Conservation (phyloP, 1,284 basidiomycete species). For the Caloboletus firmus region DNA sequence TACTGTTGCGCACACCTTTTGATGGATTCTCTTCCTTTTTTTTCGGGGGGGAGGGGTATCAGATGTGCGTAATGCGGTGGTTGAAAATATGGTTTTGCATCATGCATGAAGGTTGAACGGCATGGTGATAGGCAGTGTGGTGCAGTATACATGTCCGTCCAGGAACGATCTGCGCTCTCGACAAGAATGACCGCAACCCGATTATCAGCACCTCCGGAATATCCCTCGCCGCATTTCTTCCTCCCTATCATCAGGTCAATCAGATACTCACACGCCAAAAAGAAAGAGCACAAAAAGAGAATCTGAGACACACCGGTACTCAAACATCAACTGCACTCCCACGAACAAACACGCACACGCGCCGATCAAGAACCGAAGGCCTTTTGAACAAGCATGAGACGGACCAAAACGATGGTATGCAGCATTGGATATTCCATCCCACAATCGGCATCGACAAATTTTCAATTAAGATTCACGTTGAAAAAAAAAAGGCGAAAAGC, state of each 20-base stretch:
- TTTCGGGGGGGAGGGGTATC: too few species aligned
- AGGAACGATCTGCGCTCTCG: neutral
- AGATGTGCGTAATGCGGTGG: neutral
- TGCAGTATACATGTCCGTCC: neutral
- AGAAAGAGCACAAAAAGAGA: conserved; percentile 1
- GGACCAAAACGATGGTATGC: neutral
- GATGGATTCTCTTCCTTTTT: neutral
- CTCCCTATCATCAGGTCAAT: conserved; percentile 35
- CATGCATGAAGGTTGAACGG: neutral
- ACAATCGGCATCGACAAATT: neutral
- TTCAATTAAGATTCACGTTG: neutral
- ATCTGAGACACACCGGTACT: conserved; percentile 65
- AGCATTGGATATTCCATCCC: neutral
- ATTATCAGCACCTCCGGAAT: conserved; percentile 52
- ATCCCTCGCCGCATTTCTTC: conserved; percentile 58
- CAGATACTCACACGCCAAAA: conserved; percentile 5
- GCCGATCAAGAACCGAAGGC: conserved; percentile 64
- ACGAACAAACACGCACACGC: conserved; percentile 75
- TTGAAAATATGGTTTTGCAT: neutral
- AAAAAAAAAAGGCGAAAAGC: neutral
- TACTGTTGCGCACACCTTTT: neutral
- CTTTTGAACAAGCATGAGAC: conserved; percentile 28
- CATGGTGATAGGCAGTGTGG: too few species aligned
- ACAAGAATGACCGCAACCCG: too few species aligned
- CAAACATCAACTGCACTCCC: conserved; percentile 92